Conservation (phyloP, 163 green algal species). For the Scenedesmus sp. region DNA sequence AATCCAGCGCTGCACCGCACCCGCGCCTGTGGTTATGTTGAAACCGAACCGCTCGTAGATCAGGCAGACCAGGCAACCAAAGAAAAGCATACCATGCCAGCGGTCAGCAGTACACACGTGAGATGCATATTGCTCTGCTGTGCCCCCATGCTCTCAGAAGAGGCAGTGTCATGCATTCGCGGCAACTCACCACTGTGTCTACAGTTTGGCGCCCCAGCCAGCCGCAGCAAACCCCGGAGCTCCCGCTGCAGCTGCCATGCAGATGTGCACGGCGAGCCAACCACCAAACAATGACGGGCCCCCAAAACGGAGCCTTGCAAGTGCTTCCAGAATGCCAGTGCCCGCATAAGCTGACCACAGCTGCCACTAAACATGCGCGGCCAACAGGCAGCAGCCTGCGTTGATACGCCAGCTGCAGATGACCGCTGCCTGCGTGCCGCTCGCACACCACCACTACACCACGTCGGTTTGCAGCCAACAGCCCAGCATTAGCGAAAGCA, state of each 20-base stretch:
- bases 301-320: not conserved
- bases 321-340: not conserved
- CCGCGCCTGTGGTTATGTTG: not conserved
- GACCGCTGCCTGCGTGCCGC: not conserved
- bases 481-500: not conserved
- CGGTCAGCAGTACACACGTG: not conserved
- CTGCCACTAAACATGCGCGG: not conserved
- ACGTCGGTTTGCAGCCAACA: not conserved
- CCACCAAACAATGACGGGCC: not conserved
- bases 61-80: not conserved
- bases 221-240: not conserved
- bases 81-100: not conserved
- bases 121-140: not conserved
- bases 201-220: not conserved
- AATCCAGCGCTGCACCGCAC: not conserved
- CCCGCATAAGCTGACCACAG: not conserved
- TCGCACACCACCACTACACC: not conserved
- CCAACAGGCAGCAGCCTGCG: not conserved
- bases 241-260: not conserved
- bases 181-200: not conserved
- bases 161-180: not conserved
- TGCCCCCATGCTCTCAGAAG: not conserved
- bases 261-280: not conserved
- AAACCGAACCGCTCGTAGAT: not conserved
- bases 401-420: not conserved